Percentiles rank a stretch among this genome's conserved stretches.
phyloP scores from a whole-genome alignment of 306 rosid genomes.

The Castanea mollissima region DNA sequence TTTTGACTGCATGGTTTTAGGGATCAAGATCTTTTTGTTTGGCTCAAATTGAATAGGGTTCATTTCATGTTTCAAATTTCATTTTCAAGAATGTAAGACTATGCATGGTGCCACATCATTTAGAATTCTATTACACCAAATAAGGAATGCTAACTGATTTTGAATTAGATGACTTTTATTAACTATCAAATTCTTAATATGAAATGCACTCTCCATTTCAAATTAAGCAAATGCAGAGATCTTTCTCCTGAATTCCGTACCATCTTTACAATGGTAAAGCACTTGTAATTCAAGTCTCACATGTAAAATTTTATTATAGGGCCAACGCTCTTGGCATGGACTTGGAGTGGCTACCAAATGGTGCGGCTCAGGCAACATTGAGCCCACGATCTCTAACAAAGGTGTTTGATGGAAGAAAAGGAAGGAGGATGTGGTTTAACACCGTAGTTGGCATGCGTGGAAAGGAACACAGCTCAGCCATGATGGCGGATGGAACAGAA shows the following conservation, averaged over 20 bases:
- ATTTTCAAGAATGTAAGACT: too few species aligned
- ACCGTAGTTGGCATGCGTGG: conserved; percentile 81
- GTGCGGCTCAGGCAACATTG: conserved; percentile 56
- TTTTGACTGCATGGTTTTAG: too few species aligned
- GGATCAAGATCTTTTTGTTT: too few species aligned
- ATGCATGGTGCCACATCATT: too few species aligned
- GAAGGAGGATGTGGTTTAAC: conserved; percentile 85
- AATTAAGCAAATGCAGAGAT: too few species aligned
- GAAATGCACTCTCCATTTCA: too few species aligned
- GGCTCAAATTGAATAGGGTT: too few species aligned
- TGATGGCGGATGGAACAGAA: conserved; percentile 73
- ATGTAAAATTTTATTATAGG: conserved; percentile 30
- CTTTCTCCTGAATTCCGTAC: neutral
- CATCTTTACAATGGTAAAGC: neutral
- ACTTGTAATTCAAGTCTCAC: neutral
- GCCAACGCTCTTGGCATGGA: conserved; percentile 75
- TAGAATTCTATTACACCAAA: too few species aligned
- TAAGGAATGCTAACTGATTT: too few species aligned
- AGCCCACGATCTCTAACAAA: conserved; percentile 54
- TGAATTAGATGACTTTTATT: too few species aligned
- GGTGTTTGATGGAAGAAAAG: conserved; percentile 81
- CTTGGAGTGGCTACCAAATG: conserved; percentile 63
- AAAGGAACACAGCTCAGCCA: conserved; percentile 68
- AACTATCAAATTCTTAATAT: too few species aligned
- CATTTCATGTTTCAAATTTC: too few species aligned